Percentiles rank a stretch among this genome's conserved stretches.
phyloP scores from a whole-genome alignment of 192 early-diverging fungal genomes.

The Coemansia sp. region DNA sequence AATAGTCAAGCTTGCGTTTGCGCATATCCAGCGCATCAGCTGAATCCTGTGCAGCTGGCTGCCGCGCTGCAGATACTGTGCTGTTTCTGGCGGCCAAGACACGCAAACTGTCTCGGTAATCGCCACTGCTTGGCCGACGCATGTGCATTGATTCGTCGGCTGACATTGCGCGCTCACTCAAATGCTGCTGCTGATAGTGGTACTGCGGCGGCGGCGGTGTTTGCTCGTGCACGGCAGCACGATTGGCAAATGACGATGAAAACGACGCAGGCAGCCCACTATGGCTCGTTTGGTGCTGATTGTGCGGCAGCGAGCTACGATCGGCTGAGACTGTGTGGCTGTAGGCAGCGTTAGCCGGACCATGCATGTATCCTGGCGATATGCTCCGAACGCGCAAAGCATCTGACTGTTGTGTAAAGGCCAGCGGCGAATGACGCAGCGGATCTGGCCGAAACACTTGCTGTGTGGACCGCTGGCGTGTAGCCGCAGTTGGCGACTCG shows the following conservation, averaged over 20 bases:
- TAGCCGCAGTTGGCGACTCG: not conserved
- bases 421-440: constrained; percentile 2
- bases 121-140: constrained; percentile 1
- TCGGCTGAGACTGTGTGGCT: constrained; percentile 4
- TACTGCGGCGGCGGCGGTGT: not conserved
- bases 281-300: not conserved
- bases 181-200: constrained; percentile 1
- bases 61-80: not conserved
- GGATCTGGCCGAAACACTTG: not conserved
- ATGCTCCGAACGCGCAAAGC: constrained; percentile 3
- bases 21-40: not conserved
- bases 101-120: constrained; percentile 1
- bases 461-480: not conserved
- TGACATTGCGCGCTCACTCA: not conserved
- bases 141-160: not conserved
- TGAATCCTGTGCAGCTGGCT: not conserved
- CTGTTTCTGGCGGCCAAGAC: constrained; percentile 2
- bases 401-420: constrained; percentile 2
- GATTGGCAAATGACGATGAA: constrained; percentile 2
- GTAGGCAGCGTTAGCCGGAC: not conserved
- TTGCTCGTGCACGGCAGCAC: not conserved
- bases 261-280: not conserved
- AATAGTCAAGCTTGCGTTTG: not conserved
- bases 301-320: constrained; percentile 7
- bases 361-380: constrained; percentile 7